Conservation (phyloP, 768 basidiomycete genomes). For the Lyophyllum shimeji region DNA sequence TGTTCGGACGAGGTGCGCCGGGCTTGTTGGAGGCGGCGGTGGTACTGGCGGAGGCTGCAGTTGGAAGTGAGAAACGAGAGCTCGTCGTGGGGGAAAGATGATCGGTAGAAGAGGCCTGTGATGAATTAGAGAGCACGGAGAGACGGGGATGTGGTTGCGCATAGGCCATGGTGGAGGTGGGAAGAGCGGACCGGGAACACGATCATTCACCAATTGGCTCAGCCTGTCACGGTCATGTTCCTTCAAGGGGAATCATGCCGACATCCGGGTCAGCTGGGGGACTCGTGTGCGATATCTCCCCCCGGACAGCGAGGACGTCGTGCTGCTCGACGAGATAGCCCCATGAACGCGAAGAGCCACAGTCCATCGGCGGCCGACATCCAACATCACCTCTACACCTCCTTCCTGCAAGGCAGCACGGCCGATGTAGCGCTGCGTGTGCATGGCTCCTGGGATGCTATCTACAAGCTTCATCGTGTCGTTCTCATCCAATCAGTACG, state of each 20-base stretch:
- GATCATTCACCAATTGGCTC: background rate
- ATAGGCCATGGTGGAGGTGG: constrained; percentile 42
- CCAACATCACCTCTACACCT: constrained; percentile 74
- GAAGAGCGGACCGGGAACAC: constrained; percentile 1
- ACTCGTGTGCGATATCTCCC: background rate
- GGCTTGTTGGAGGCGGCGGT: constrained; percentile 36
- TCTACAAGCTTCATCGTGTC: constrained; percentile 80
- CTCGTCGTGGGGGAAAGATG: constrained; percentile 55
- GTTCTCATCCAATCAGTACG: constrained; percentile 86
- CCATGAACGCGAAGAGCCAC: constrained; percentile 36
- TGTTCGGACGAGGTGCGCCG: constrained; percentile 57
- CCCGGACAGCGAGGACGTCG: background rate
- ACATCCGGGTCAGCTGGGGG: background rate
- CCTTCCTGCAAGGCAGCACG: constrained; percentile 70
- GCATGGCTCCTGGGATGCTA: constrained; percentile 61
- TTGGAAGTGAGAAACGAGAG: constrained; percentile 73
- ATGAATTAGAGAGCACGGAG: constrained; percentile 65
- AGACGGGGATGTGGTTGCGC: constrained; percentile 66
- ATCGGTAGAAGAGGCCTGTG: constrained; percentile 51
- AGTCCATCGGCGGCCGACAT: constrained; percentile 53
- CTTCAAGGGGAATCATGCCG: background rate
- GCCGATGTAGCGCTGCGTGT: constrained; percentile 79
- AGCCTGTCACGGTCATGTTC: background rate
- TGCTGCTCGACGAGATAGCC: background rate
- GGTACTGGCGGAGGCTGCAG: constrained; percentile 46